phyloP scores from a whole-genome alignment of 352 stramenopile species.

The Phytopythium helicoides region DNA sequence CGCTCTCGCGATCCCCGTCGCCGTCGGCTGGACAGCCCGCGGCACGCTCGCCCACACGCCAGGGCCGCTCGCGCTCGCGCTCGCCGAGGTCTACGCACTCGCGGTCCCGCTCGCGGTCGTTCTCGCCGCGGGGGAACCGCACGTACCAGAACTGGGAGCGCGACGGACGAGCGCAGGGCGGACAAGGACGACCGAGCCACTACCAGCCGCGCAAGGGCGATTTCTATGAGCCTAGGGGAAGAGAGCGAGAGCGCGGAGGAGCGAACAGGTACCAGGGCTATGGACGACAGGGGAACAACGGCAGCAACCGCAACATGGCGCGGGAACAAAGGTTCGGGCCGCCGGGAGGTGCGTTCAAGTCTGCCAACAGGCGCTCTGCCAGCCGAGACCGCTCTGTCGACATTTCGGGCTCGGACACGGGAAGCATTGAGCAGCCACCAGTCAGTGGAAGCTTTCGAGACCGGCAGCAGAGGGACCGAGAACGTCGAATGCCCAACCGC shows the following conservation, averaged over 20 bases:
- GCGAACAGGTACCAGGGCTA: conserved; percentile 16
- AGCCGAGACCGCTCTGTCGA: conserved; percentile 35
- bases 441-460: conserved; percentile 28
- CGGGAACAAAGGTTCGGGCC: conserved; percentile 6
- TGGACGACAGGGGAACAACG: not conserved
- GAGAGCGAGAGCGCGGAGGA: conserved; percentile 27
- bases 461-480: conserved; percentile 30
- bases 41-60: conserved; percentile 12
- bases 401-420: conserved; percentile 4
- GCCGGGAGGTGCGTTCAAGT: not conserved
- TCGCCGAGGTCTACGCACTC: conserved; percentile 30
- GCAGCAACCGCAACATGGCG: conserved; percentile 1
- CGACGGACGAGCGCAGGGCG: conserved; percentile 10
- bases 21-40: conserved; percentile 21
- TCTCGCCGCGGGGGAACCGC: conserved; percentile 52
- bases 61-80: conserved; percentile 23
- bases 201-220: conserved; percentile 21
- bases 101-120: conserved; percentile 56
- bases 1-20: conserved; percentile 54
- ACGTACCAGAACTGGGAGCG: conserved; percentile 42
- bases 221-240: conserved; percentile 30
- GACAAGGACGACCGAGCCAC: conserved; percentile 14
- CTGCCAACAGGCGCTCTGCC: conserved; percentile 22
- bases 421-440: conserved; percentile 18
- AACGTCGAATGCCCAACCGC: conserved; percentile 10